Conservation (phyloP, 768 basidiomycete genomes). For the Lepiota venenata region DNA sequence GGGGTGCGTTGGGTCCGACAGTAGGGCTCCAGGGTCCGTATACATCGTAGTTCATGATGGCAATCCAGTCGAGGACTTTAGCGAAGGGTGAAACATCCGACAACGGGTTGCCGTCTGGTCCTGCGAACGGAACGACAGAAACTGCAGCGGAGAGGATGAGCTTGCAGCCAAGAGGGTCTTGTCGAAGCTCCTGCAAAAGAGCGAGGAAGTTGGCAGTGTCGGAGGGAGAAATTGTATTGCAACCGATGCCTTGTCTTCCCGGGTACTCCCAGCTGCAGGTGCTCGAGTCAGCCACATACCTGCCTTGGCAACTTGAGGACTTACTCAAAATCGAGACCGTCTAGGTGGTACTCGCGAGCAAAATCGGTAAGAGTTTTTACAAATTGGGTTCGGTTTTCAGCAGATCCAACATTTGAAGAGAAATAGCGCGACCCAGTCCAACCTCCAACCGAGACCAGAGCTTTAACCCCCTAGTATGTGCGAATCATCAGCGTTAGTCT, state of each 20-base stretch:
- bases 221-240: slow-evolving; percentile 55
- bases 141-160: slow-evolving; percentile 57
- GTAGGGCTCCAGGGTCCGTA: slow-evolving; percentile 61
- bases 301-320: slow-evolving; percentile 13
- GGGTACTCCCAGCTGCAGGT: slow-evolving; percentile 84
- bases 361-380: slow-evolving; percentile 54
- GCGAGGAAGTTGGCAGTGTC: slow-evolving; percentile 79
- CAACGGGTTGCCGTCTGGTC: slow-evolving; percentile 50
- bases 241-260: slow-evolving; percentile 60
- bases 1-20: slow-evolving; percentile 84
- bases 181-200: slow-evolving; percentile 74
- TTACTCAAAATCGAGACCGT: slow-evolving; percentile 57
- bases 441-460: slow-evolving; percentile 63
- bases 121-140: slow-evolving; percentile 37
- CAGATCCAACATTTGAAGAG: slow-evolving; percentile 58
- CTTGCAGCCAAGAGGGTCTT: slow-evolving; percentile 44
- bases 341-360: slow-evolving; percentile 49
- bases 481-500: background rate
- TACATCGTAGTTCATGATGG: slow-evolving; percentile 71
- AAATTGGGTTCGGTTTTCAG: slow-evolving; percentile 59
- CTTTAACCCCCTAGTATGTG: slow-evolving; percentile 46
- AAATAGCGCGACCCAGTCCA: slow-evolving; percentile 66
- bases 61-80: slow-evolving; percentile 51
- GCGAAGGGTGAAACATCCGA: slow-evolving; percentile 72
- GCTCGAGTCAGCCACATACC: background rate